Conservation (phyloP, 306 rosid genomes). For the Sicyos edulis region DNA sequence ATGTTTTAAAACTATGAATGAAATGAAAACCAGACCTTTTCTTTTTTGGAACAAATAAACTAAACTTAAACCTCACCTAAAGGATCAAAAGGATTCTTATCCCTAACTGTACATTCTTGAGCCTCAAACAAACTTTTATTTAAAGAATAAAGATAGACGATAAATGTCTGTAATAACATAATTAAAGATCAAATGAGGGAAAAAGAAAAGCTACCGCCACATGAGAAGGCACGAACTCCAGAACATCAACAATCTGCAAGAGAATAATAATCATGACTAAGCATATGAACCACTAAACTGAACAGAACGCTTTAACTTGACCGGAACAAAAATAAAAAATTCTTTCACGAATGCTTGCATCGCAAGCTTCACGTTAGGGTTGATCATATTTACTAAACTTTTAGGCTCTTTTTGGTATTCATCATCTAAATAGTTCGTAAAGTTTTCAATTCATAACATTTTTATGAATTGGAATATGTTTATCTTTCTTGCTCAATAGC, state of each 20-base stretch:
- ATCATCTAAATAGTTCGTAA: too few relatives aligned
- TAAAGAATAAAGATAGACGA: background rate
- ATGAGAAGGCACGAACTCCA: constrained; percentile 85
- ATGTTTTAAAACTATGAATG: background rate
- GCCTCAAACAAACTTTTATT: background rate
- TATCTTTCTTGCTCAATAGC: too few relatives aligned
- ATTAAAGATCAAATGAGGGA: background rate
- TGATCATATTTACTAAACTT: too few relatives aligned
- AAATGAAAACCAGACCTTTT: background rate
- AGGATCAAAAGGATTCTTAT: background rate
- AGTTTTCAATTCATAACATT: too few relatives aligned
- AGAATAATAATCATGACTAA: background rate
- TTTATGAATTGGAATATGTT: too few relatives aligned
- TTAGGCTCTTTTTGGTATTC: too few relatives aligned
- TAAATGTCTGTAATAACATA: background rate
- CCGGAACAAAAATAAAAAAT: background rate
- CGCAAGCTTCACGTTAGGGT: too few relatives aligned
- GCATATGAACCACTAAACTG: background rate
- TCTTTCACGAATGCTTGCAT: too few relatives aligned
- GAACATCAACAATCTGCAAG: constrained; percentile 87
- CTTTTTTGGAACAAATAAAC: too few relatives aligned
- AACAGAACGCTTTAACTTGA: background rate
- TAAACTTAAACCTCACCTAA: background rate
- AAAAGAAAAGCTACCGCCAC: constrained; percentile 63
- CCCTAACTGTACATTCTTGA: background rate